A percentile compares a stretch with the other conserved stretches of the same genome.
Conservation (phyloP, 768 basidiomycete species). For the Leccinellum albellum region DNA sequence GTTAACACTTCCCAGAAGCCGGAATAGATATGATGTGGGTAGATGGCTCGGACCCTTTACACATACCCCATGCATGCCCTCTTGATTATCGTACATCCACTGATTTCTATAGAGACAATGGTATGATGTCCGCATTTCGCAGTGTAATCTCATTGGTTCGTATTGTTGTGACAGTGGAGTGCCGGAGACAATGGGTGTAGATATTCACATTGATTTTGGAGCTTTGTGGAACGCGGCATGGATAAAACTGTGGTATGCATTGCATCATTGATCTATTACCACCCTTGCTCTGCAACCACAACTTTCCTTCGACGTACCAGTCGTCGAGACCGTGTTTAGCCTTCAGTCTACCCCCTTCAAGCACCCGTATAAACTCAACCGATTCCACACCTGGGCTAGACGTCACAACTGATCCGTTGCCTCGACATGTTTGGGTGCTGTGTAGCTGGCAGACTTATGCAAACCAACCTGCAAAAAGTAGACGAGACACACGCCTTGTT, state of each 20-base stretch:
- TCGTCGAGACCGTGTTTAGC: background rate
- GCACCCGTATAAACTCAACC: background rate
- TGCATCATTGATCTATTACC: slow-evolving; percentile 17
- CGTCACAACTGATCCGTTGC: background rate
- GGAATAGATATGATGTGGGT: slow-evolving; percentile 18
- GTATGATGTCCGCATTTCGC: background rate
- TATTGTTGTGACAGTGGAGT: background rate
- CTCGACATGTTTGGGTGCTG: slow-evolving; percentile 70
- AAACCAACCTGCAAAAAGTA: slow-evolving; percentile 77
- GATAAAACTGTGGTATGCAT: background rate
- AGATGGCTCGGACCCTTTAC: slow-evolving; percentile 4
- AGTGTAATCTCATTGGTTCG: slow-evolving; percentile 4
- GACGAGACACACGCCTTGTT: slow-evolving; percentile 83
- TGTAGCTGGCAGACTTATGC: slow-evolving; percentile 72
- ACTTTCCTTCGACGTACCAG: background rate
- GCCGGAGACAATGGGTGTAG: background rate
- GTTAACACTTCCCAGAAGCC: slow-evolving; percentile 23
- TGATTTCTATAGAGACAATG: slow-evolving; percentile 12
- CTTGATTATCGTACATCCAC: slow-evolving; percentile 6
- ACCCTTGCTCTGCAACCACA: slow-evolving; percentile 1
- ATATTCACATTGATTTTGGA: background rate
- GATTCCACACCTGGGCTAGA: background rate
- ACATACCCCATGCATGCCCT: slow-evolving; percentile 15
- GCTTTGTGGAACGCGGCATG: slow-evolving; percentile 5
- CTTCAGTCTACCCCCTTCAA: background rate